Percentiles rank a stretch among this genome's conserved stretches.
These are phyloP conservation scores for Purpureocillium lavendulum DNA, from an alignment of 2,329 filamentous ascomycete species.

Conservation along the genomic window DNA sequence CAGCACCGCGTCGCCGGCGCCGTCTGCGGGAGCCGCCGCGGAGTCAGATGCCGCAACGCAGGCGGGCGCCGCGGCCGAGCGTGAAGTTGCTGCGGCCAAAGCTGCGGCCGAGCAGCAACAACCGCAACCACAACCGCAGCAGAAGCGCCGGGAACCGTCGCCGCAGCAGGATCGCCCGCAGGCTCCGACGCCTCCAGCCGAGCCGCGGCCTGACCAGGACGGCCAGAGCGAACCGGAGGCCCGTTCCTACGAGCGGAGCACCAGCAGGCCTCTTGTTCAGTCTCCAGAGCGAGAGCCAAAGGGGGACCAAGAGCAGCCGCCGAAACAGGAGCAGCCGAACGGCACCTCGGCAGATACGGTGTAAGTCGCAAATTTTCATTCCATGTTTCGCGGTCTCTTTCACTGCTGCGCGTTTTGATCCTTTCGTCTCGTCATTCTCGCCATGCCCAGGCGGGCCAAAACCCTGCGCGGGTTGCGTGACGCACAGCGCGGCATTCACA, in stretches of 20 bases:
- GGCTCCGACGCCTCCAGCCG: conserved; percentile 1
- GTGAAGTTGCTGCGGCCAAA: neutral
- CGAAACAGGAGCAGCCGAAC: too few relatives aligned
- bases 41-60: neutral
- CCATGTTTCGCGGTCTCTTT: too few relatives aligned
- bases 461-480: too few relatives aligned
- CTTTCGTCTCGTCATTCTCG: too few relatives aligned
- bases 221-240: neutral
- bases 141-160: neutral
- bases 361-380: too few relatives aligned
- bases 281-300: too few relatives aligned
- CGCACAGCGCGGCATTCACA: too few relatives aligned
- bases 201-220: neutral
- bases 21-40: neutral
- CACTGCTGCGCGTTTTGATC: too few relatives aligned
- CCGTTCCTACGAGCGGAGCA: neutral
- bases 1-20: neutral
- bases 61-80: neutral
- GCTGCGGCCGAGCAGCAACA: neutral
- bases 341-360: too few relatives aligned
- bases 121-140: neutral
- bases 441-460: too few relatives aligned
- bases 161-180: neutral
- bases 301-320: too few relatives aligned
- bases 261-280: too few relatives aligned